Evolutionary conservation across 257 asterid genomes (phyloP).

Genomic region (Ilex asprella): DNA sequence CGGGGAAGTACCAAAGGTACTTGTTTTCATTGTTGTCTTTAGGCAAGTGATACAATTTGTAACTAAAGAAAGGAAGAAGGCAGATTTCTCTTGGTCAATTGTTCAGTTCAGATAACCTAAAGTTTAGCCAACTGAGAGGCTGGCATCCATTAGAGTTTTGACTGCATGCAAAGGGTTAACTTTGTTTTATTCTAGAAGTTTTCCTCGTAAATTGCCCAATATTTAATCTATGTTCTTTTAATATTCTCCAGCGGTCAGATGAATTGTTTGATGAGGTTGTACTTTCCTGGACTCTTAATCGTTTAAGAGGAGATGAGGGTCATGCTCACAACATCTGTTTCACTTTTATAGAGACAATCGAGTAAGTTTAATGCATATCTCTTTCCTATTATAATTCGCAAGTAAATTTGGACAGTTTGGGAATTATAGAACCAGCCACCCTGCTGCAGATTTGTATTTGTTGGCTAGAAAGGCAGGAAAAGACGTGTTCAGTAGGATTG

Average conservation of each 20-base stretch:
- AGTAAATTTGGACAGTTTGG: background rate
- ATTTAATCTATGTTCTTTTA: conserved; percentile 11
- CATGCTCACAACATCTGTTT: conserved; percentile 58
- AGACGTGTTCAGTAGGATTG: too few species aligned
- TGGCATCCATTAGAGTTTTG: background rate
- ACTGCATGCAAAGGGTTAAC: too few species aligned
- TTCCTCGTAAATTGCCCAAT: background rate
- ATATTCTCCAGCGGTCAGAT: conserved; percentile 68
- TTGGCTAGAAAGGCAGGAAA: too few species aligned
- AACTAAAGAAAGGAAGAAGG: conserved; percentile 7
- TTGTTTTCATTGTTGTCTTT: conserved; percentile 2
- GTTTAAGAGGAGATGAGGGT: conserved; percentile 44
- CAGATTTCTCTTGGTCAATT: conserved; percentile 3
- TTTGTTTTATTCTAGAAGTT: background rate
- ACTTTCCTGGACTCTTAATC: conserved; percentile 84
- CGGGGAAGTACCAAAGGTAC: conserved; percentile 92
- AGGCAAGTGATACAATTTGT: conserved; percentile 1
- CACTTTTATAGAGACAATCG: conserved; percentile 69
- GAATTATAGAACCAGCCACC: background rate
- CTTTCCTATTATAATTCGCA: background rate
- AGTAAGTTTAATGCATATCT: conserved; percentile 40
- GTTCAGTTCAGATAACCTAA: background rate
- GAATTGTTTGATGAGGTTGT: conserved; percentile 91
- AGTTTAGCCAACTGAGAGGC: background rate
- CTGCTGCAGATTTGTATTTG: background rate